Base-by-base conservation (phyloP, 1,139 yeast species). In the Hyphopichia pseudoburtonii region DNA sequence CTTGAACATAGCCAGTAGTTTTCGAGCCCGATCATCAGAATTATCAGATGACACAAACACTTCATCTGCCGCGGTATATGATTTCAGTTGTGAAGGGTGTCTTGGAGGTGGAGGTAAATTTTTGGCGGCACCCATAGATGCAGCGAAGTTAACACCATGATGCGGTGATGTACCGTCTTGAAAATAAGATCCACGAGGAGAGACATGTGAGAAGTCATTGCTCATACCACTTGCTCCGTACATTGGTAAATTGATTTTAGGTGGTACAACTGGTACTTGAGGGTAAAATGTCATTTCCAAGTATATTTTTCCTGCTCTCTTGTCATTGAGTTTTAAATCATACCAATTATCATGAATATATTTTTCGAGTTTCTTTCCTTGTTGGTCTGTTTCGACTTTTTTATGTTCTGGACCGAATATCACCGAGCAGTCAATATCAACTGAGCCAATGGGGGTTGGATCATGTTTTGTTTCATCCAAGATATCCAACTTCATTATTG, bases 211-310 rank as follows among this genome's bases (percentile, higher is more conserved):
- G n/a, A n/a, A n/a, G n/a, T n/a, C n/a, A n/a, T n/a, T n/a, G n/a
- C n/a, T 9, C 3, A 22, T 16, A 10, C 19, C 37, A 18, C 23
- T 22, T 16, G 29, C 37, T 6, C 27, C 16, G 12, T 28, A 26
- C 29, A 19, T 29, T 6, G 33, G 32, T 14, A 45, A 50, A 25
- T 51, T 47, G 8, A 67, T 39, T 41, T 71, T 71, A 2, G 76
- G 74, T 2, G 78, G 80, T 27, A 67, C 47, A 6, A 70, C 51
- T 0, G 79, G 82, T 2, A 77, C 72, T 14, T 73, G 61, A 0
- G 96, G 94, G 54, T 87, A 88, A 54, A 87, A 92, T 0, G 97
- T 88, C 85, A 92, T 83, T 54, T 92, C 97, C 38, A 94, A 64
- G 58, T 83, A 90, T 1, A 92, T 78, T 61, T 80, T 86, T 1